phyloP scores from a whole-genome alignment of 2,329 filamentous ascomycete species.

The Hymenoscyphus repandus region DNA sequence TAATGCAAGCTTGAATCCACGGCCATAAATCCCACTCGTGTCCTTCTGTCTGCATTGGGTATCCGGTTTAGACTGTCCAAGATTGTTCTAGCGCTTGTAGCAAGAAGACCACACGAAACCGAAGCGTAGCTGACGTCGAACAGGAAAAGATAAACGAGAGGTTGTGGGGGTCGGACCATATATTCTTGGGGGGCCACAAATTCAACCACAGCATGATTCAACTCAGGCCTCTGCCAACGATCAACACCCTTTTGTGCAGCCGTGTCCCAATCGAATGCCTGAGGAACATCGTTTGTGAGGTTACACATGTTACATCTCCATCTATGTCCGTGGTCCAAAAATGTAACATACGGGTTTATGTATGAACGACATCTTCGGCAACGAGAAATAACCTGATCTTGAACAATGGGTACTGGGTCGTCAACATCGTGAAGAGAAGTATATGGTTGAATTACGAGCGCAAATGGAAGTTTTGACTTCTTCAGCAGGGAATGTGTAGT shows the following conservation, averaged over 20 bases:
- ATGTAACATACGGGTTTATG: conserved; percentile 96
- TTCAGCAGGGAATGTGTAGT: conserved; percentile 90
- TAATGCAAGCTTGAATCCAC: conserved; percentile 95
- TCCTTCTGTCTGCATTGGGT: conserved; percentile 94
- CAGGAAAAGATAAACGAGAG: conserved; percentile 90
- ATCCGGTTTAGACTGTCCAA: conserved; percentile 92
- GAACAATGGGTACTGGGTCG: conserved; percentile 83
- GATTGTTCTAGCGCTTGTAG: conserved; percentile 88
- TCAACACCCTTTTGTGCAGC: conserved; percentile 87
- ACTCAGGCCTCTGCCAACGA: conserved; percentile 83
- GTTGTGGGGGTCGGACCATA: conserved; percentile 96
- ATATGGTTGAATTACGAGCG: conserved; percentile 94
- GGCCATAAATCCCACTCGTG: conserved; percentile 88
- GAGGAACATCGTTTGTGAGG: conserved; percentile 96
- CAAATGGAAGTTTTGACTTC: conserved; percentile 93
- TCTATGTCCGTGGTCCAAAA: conserved; percentile 92
- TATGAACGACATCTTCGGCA: conserved; percentile 95
- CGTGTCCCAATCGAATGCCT: conserved; percentile 97
- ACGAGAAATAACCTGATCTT: conserved; percentile 95
- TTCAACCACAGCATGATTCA: conserved; percentile 95
- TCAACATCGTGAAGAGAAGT: conserved; percentile 88
- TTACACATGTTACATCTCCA: conserved; percentile 99
- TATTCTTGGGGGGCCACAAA: conserved; percentile 98
- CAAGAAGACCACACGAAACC: conserved; percentile 83
- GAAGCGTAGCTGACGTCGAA: conserved; percentile 91